A percentile compares a stretch with the other conserved stretches of the same genome.
Conservation (phyloP, 768 basidiomycete genomes). For the Boletellus ananas region DNA sequence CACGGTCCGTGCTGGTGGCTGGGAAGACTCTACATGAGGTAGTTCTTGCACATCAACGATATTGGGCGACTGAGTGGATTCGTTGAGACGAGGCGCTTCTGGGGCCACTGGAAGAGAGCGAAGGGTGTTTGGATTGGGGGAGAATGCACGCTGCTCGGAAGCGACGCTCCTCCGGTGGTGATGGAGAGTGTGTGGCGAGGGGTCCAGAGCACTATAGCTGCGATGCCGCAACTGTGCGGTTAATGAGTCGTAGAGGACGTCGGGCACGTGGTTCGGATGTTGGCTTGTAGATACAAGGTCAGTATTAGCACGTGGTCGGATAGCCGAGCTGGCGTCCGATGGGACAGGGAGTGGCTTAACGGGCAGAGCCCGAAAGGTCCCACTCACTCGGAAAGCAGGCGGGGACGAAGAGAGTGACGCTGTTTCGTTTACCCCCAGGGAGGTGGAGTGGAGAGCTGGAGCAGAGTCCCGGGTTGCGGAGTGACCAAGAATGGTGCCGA, state of each 20-base stretch:
- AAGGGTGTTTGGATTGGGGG: neutral
- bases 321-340: neutral
- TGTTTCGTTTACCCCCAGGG: neutral
- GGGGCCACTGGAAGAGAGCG: neutral
- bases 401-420: neutral
- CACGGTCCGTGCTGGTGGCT: slow-evolving; percentile 19
- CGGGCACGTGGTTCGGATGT: slow-evolving; percentile 9
- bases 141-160: neutral
- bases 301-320: slow-evolving; percentile 27
- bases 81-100: slow-evolving; percentile 6
- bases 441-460: neutral
- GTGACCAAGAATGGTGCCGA: slow-evolving; percentile 37
- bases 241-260: slow-evolving; percentile 4
- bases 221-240: slow-evolving; percentile 18
- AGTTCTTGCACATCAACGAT: slow-evolving; percentile 5
- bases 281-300: slow-evolving; percentile 12
- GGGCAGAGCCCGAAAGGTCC: neutral
- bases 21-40: neutral
- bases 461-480: slow-evolving; percentile 1
- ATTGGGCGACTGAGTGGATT: slow-evolving; percentile 1
- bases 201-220: slow-evolving; percentile 13
- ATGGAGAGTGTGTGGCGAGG: neutral
- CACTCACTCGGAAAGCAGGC: neutral
- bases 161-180: slow-evolving; percentile 4
- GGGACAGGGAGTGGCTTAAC: slow-evolving; percentile 7